These are phyloP conservation scores for Endotrypanum monterogeii DNA, from an alignment of 208 protist species.

Conservation along the genomic window DNA sequence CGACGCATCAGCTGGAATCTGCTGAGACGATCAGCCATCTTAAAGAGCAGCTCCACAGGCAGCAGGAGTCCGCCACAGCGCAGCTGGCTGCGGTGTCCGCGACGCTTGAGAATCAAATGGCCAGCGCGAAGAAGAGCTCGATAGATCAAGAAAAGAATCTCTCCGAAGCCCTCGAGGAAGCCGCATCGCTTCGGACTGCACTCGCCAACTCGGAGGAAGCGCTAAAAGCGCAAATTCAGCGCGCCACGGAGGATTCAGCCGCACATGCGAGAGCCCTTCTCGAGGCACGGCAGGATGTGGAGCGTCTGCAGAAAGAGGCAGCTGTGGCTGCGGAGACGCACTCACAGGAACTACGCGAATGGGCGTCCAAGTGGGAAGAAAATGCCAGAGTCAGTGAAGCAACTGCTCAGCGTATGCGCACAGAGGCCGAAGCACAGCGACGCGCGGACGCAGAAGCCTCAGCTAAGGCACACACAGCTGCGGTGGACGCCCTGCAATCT, in stretches of 20 bases:
- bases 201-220: constrained; percentile 8
- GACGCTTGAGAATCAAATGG: background rate
- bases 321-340: background rate
- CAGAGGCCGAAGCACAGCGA: background rate
- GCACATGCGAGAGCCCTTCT: background rate
- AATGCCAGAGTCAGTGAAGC: background rate
- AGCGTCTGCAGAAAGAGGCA: background rate
- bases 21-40: background rate
- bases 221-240: background rate
- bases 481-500: background rate
- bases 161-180: background rate
- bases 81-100: constrained; percentile 3
- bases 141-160: background rate
- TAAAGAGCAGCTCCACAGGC: constrained; percentile 1
- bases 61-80: background rate
- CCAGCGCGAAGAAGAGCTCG: background rate
- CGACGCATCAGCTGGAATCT: background rate
- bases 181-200: background rate
- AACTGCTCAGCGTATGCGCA: background rate
- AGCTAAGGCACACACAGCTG: background rate
- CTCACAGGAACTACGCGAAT: background rate
- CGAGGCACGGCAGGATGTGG: background rate
- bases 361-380: background rate
- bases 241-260: background rate
- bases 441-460: background rate